Evolutionary conservation across 768 basidiomycete species (phyloP).

Genomic region (Tricholoma hemisulphureum): DNA sequence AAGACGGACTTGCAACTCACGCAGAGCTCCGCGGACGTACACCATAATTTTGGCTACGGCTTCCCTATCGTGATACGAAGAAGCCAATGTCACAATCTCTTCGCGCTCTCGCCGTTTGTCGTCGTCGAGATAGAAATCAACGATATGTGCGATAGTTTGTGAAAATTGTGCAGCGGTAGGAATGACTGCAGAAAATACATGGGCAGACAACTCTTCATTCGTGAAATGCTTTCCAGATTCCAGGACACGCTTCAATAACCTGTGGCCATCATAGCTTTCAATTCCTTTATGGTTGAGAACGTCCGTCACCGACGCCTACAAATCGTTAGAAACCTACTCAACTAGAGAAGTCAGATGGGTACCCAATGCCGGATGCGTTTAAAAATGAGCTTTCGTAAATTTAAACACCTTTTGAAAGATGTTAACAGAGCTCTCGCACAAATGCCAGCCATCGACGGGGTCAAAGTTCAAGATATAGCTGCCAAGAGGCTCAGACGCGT

Average conservation of each 20-base stretch:
- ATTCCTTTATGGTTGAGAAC: slow-evolving; percentile 15
- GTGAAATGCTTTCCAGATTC: slow-evolving; percentile 18
- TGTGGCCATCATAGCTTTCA: slow-evolving; percentile 23
- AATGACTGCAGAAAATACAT: slow-evolving; percentile 52
- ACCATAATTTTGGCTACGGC: slow-evolving; percentile 33
- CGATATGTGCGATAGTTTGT: slow-evolving; percentile 50
- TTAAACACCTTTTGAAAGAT: slow-evolving; percentile 30
- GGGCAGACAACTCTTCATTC: slow-evolving; percentile 41
- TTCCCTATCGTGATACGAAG: slow-evolving; percentile 21
- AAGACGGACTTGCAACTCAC: too few species aligned
- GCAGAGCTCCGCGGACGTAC: slow-evolving; percentile 48
- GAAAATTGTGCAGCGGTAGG: slow-evolving; percentile 58
- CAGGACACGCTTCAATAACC: slow-evolving; percentile 32
- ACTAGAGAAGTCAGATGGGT: slow-evolving; percentile 5
- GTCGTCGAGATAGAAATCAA: slow-evolving; percentile 58
- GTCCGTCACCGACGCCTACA: slow-evolving; percentile 8
- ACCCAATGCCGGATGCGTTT: slow-evolving; percentile 24
- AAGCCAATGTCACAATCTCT: slow-evolving; percentile 39
- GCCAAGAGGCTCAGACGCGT: neutral
- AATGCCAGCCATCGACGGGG: slow-evolving; percentile 45
- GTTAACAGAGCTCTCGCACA: slow-evolving; percentile 39
- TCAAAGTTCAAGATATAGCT: slow-evolving; percentile 48
- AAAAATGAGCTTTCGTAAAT: slow-evolving; percentile 31
- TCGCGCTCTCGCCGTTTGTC: slow-evolving; percentile 32
- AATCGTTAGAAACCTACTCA: neutral